A percentile compares a stretch with the other conserved stretches of the same genome.
Conservation (phyloP, 2,329 filamentous ascomycete genomes). For the Paracoccidioides lutzii region DNA sequence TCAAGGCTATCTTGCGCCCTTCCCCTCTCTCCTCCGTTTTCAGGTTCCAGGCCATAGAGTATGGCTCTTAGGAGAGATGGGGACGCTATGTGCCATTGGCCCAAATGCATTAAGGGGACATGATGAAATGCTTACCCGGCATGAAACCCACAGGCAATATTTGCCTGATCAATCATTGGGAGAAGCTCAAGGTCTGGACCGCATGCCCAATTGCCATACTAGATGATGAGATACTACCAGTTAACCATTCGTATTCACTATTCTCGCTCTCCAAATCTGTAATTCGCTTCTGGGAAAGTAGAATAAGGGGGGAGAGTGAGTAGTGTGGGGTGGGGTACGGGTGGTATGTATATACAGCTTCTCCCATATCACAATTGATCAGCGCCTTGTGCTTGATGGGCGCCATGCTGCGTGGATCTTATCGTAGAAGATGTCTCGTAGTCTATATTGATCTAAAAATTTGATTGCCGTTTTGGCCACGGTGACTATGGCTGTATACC, state of each 20-base stretch:
- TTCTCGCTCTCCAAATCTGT: neutral
- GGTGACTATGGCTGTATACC: neutral
- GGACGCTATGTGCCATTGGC: neutral
- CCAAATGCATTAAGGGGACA: neutral
- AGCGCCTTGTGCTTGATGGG: constrained; percentile 40
- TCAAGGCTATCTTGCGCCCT: neutral
- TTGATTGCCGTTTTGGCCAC: neutral
- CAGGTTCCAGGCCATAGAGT: neutral
- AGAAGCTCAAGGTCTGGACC: constrained; percentile 50
- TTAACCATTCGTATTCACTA: neutral
- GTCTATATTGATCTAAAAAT: neutral
- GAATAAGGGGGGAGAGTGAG: too few relatives aligned
- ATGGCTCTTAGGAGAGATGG: neutral
- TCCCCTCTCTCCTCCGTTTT: neutral
- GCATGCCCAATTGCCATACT: constrained; percentile 34
- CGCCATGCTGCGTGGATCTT: constrained; percentile 27
- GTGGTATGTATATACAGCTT: constrained; percentile 20
- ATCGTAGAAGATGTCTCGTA: neutral
- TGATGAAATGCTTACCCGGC: constrained; percentile 19
- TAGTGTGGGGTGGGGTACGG: neutral
- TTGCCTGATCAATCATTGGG: constrained; percentile 48
- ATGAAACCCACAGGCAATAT: constrained; percentile 49
- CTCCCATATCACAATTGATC: constrained; percentile 37
- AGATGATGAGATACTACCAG: neutral
- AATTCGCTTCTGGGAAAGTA: neutral